Evolutionary conservation across 2,329 filamentous ascomycete genomes (phyloP), one percentile per base, ranked within the genome.

Genomic region (Phyllosticta citrichinensis): DNA sequence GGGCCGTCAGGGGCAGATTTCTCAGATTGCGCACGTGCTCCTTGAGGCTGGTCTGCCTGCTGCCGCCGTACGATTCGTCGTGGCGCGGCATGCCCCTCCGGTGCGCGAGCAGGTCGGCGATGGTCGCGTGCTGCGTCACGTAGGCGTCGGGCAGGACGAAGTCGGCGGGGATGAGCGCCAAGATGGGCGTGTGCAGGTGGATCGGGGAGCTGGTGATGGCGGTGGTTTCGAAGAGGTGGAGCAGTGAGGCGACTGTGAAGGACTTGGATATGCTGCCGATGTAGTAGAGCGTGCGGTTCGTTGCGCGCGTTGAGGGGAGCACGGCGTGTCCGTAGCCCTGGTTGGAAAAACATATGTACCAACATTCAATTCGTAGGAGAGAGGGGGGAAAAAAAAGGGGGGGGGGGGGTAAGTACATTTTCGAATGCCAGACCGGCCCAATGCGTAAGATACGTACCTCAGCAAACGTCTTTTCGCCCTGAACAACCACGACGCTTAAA

Each of bases 401-500:
- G n/a, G n/a, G n/a, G n/a, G n/a, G n/a, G n/a, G n/a, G n/a, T n/a
- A n/a, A 11, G 9, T 56, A 3, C 1, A 12, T 27, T 11, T 0
- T 25, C 1, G 5, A 2, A 53, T 9, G 19, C 14, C 19, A 10
- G 5, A 5, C 22, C 22, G 22, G 3, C 22, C 22, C 22, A 22
- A 54, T 24, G 14, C 19, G 8, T 10, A 20, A 6, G 50, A 10
- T 2, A 30, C 51, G 25, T 9, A 61, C 74, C 76, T 78, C 63
- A 64, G 70, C 62, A 47, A 62, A 77, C 6, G 73, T 76, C 3
- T 75, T 64, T 12, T 79, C 70, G 2, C 75, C 76, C 62, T 81
- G 75, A 14, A 81, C 68, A 22, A 83, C 72, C 0, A 76, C 78
- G 20, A 83, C 72, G 1, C 80, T 73, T 5, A 82, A 58, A 0